Evolutionary conservation across 2,329 filamentous ascomycete species (phyloP).

Genomic region (Xylaria sp.): DNA sequence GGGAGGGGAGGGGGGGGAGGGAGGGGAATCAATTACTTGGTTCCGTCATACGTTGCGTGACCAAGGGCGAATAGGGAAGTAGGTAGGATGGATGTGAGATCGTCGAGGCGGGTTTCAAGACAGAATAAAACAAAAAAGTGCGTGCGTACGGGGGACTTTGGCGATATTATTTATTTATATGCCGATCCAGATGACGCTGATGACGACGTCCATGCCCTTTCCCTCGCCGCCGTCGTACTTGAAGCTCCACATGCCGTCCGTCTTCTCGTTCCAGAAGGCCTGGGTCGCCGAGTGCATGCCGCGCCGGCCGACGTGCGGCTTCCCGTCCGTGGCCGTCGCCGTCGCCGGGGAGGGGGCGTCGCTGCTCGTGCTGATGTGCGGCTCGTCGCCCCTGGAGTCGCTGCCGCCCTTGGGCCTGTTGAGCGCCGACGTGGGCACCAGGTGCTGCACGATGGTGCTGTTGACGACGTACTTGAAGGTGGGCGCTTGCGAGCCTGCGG

Average conservation of each 20-base stretch:
- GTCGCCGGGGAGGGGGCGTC: slow-evolving; percentile 54
- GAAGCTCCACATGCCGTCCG: slow-evolving; percentile 89
- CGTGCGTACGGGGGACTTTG: neutral
- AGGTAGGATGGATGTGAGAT: slow-evolving; percentile 4
- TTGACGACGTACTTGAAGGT: slow-evolving; percentile 95
- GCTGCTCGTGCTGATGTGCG: slow-evolving; percentile 67
- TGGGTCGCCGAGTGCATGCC: slow-evolving; percentile 91
- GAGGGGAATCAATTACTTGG: neutral
- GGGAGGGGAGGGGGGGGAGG: neutral
- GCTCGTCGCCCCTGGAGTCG: slow-evolving; percentile 60
- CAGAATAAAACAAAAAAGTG: neutral
- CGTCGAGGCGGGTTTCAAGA: neutral
- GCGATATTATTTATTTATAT: slow-evolving; percentile 57
- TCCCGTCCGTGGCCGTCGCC: slow-evolving; percentile 65
- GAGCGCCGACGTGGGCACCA: slow-evolving; percentile 73
- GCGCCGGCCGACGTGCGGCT: slow-evolving; percentile 81
- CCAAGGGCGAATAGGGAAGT: neutral
- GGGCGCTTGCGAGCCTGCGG: slow-evolving; percentile 66
- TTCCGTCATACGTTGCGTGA: neutral
- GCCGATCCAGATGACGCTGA: slow-evolving; percentile 82
- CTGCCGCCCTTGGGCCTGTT: slow-evolving; percentile 68
- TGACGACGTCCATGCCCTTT: slow-evolving; percentile 75
- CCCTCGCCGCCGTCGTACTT: slow-evolving; percentile 78
- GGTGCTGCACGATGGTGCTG: slow-evolving; percentile 97
- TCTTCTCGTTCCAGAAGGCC: slow-evolving; percentile 91